A percentile compares a stretch with the other conserved stretches of the same genome.
Conservation (phyloP, 768 basidiomycete genomes). For the Termitomyces sp. region DNA sequence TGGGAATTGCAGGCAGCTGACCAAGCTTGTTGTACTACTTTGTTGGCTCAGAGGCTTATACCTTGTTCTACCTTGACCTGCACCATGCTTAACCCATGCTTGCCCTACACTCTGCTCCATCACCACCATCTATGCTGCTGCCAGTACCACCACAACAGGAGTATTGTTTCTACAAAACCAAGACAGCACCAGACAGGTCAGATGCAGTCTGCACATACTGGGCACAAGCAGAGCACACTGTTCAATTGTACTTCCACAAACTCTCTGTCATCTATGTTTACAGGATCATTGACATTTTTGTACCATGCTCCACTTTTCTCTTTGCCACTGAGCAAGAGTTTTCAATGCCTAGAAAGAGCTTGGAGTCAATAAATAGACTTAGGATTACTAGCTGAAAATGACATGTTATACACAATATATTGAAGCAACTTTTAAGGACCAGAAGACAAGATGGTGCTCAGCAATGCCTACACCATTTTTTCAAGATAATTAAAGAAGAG, state of each 20-base stretch:
- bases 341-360: constrained; percentile 30
- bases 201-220: constrained; percentile 21
- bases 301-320: constrained; percentile 60
- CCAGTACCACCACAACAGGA: constrained; percentile 1
- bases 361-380: background rate
- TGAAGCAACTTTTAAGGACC: too few species aligned
- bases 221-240: constrained; percentile 12
- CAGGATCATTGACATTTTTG: constrained; percentile 49
- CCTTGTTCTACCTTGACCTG: constrained; percentile 80
- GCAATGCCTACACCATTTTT: too few species aligned
- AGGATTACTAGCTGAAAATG: too few species aligned
- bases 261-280: constrained; percentile 50
- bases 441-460: too few species aligned
- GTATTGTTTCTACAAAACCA: background rate
- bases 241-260: constrained; percentile 33
- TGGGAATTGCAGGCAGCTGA: constrained; percentile 95
- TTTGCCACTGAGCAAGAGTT: constrained; percentile 63
- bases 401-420: too few species aligned
- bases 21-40: constrained; percentile 99
- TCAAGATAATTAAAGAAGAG: too few species aligned
- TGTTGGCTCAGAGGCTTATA: constrained; percentile 87
- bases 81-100: constrained; percentile 77
- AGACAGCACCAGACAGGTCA: constrained; percentile 1
- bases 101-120: constrained; percentile 52
- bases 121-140: constrained; percentile 17